Evolutionary conservation across 805 yeast species (phyloP), one percentile per base, ranked within the genome.

Genomic region (Metschnikowia baotianmanensis): DNA sequence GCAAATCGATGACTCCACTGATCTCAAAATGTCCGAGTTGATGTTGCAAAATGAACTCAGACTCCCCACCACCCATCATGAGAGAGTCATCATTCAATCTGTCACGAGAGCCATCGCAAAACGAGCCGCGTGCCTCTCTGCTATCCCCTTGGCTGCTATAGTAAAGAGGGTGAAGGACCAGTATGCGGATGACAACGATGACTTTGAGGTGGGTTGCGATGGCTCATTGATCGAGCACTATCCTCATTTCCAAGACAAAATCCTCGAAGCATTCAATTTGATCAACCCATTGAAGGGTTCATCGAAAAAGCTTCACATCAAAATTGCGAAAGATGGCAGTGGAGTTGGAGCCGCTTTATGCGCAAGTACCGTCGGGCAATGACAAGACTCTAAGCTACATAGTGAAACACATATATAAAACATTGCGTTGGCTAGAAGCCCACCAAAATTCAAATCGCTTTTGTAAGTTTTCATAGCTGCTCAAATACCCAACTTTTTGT

Each of bases 321-420:
- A 80, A 48, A 82, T 90, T 51, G 93, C 97, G 22, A 86, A 87
- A 62, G 98, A 93, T 58, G 98, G 98, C 34, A 83, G 95, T 42
- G 96, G 96, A 45, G 96, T 90, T 31, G 99, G 99, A 50, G 98
- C 97, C 33, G 98, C 98, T 2, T 71, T 91, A 46, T 87, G 96
- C 69, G 97, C 96, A 9, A 59, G 70, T 32, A 45, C 48, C 15
- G 50, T 39, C 9, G 42, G 23, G 13, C 35, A 25, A 3, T 22
- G 15, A 28, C 9, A 27, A 27, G n/a, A n/a, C n/a, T n/a, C n/a
- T n/a, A n/a, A n/a, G n/a, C n/a, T n/a, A n/a, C n/a, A n/a, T n/a
- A n/a, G n/a, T n/a, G n/a, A n/a, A n/a, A n/a, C n/a, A n/a, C n/a
- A n/a, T n/a, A n/a, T n/a, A n/a, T n/a, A n/a, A n/a, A n/a, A n/a